A percentile compares a stretch with the other conserved stretches of the same genome.
Conservation (phyloP, 2,329 filamentous ascomycete species). For the Colletotrichum australisinense region DNA sequence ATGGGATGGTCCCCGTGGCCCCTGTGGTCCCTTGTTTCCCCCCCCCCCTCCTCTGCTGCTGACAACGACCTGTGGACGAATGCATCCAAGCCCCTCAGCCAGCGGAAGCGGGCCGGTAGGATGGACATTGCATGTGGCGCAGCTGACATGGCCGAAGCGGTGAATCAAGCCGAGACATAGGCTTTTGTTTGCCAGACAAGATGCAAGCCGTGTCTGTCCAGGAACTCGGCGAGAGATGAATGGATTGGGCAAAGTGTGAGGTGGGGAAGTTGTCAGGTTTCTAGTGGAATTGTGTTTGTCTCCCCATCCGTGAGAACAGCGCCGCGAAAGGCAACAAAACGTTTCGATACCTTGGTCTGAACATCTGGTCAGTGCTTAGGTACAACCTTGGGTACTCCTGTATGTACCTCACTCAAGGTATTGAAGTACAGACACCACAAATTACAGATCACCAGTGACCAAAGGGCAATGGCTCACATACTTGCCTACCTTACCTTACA, state of each 20-base stretch:
- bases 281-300: background rate
- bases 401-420: background rate
- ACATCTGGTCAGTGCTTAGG: background rate
- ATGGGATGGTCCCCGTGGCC: background rate
- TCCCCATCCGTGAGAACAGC: no score
- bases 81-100: conserved; percentile 12
- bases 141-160: conserved; percentile 31
- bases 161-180: conserved; percentile 25
- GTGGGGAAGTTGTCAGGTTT: background rate
- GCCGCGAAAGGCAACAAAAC: background rate
- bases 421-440: no score
- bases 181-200: background rate
- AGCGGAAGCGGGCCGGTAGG: conserved; percentile 26
- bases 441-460: background rate
- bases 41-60: background rate
- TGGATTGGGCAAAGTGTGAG: background rate
- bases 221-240: background rate
- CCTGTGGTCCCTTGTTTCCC: background rate
- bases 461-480: background rate
- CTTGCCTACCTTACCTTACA: background rate
- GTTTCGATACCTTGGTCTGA: background rate
- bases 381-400: background rate
- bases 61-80: background rate
- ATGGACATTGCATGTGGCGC: conserved; percentile 25
- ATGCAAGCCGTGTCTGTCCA: background rate